These are phyloP conservation scores for Colletotrichum sp. DNA, from an alignment of 2,329 filamentous ascomycete genomes.

Conservation along the genomic window DNA sequence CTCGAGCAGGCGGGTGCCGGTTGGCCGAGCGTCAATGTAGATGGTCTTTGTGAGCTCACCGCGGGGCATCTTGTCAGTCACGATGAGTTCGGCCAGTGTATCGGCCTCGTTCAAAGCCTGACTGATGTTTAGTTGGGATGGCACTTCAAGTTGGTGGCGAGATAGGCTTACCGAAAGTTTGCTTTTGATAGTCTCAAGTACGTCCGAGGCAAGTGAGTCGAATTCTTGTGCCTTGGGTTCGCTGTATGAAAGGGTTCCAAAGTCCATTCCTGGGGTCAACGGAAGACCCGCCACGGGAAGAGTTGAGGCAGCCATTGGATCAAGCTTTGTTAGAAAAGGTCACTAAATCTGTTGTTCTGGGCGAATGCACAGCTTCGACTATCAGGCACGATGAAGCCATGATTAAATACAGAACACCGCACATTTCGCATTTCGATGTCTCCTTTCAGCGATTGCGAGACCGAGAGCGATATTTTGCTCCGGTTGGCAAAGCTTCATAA, in stretches of 20 bases:
- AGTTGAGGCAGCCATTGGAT: neutral
- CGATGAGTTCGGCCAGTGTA: neutral
- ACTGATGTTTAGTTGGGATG: neutral
- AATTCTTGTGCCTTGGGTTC: neutral
- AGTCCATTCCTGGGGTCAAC: neutral
- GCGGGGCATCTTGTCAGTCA: neutral
- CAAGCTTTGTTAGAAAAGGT: neutral
- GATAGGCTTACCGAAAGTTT: neutral
- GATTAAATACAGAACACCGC: neutral
- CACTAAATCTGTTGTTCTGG: neutral
- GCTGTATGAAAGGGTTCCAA: neutral
- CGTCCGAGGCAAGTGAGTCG: neutral
- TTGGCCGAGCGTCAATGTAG: neutral
- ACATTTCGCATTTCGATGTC: neutral
- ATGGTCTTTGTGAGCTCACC: neutral
- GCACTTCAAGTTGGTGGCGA: neutral
- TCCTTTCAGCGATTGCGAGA: neutral
- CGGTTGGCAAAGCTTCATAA: neutral
- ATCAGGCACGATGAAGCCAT: neutral
- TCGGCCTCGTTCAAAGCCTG: neutral
- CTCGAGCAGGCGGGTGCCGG: neutral
- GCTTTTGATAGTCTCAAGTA: neutral
- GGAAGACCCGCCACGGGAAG: neutral
- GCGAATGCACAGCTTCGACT: neutral
- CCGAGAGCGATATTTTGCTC: neutral